These are phyloP conservation scores for Phytophthora vignae DNA, from an alignment of 352 stramenopile species.

Conservation along the genomic window DNA sequence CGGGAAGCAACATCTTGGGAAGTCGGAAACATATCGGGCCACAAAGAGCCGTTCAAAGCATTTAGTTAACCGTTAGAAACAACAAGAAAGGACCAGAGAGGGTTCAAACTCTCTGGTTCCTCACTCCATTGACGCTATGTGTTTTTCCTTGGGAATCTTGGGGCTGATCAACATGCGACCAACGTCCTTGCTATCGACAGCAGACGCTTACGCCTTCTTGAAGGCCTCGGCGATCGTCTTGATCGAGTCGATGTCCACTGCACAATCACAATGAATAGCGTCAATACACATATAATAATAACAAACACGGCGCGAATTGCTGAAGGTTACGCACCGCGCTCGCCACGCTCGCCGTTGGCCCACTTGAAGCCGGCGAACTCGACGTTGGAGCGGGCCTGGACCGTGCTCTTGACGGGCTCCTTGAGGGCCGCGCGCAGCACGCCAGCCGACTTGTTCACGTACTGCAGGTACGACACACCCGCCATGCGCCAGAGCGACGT, in stretches of 20 bases:
- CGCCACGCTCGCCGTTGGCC: slow-evolving; percentile 81
- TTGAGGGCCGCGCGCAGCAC: slow-evolving; percentile 82
- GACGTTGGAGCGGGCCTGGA: slow-evolving; percentile 74
- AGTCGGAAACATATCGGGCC: slow-evolving; percentile 28
- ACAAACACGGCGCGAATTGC: neutral
- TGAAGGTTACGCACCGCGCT: slow-evolving; percentile 54
- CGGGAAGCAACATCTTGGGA: slow-evolving; percentile 10
- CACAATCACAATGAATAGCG: neutral
- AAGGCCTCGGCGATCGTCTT: slow-evolving; percentile 85
- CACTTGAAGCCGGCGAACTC: slow-evolving; percentile 90
- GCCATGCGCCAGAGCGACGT: slow-evolving; percentile 89
- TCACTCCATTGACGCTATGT: slow-evolving; percentile 27
- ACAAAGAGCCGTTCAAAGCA: slow-evolving; percentile 39
- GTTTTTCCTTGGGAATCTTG: slow-evolving; percentile 25
- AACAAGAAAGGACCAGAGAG: slow-evolving; percentile 12
- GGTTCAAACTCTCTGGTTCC: neutral
- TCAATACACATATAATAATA: neutral
- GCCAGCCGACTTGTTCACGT: slow-evolving; percentile 86
- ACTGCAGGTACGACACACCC: slow-evolving; percentile 90
- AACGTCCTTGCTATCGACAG: slow-evolving; percentile 18
- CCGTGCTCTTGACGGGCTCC: slow-evolving; percentile 90
- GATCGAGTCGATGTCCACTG: slow-evolving; percentile 83
- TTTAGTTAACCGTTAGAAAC: slow-evolving; percentile 37
- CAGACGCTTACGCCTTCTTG: slow-evolving; percentile 65
- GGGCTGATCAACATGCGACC: neutral